A percentile compares a stretch with the other conserved stretches of the same genome.
These are phyloP conservation scores for Fusarium verrucosum DNA, from an alignment of 2,329 filamentous ascomycete species.

Conservation along the genomic window DNA sequence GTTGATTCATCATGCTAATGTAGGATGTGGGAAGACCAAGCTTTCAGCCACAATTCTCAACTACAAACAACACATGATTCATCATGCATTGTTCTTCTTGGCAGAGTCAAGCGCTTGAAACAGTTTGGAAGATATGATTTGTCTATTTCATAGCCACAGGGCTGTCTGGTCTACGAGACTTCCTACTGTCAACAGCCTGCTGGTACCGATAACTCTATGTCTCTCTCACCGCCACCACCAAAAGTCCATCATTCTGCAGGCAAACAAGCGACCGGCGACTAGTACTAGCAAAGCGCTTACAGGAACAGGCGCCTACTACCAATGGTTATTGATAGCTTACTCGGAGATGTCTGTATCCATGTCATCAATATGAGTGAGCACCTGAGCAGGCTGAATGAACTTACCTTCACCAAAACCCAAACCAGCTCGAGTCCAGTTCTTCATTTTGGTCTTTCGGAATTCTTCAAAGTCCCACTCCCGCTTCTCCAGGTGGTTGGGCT, in stretches of 20 bases:
- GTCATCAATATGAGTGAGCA: conserved; percentile 13
- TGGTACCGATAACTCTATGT: conserved; percentile 8
- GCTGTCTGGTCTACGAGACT: conserved; percentile 15
- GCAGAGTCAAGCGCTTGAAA: conserved; percentile 14
- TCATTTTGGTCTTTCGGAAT: conserved; percentile 79
- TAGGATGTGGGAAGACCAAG: too few relatives aligned
- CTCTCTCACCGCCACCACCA: conserved; percentile 30
- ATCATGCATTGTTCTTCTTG: neutral
- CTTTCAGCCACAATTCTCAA: too few relatives aligned
- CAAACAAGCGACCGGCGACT: conserved; percentile 14
- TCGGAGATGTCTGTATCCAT: conserved; percentile 35
- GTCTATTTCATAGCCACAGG: conserved; percentile 28
- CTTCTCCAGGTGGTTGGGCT: conserved; percentile 66
- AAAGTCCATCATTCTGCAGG: conserved; percentile 10
- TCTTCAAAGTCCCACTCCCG: conserved; percentile 88
- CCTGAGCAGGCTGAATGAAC: neutral
- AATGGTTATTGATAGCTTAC: conserved; percentile 16
- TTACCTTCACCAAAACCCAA: conserved; percentile 56
- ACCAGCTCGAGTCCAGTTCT: conserved; percentile 62
- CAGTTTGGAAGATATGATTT: neutral
- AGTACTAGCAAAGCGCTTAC: conserved; percentile 30
- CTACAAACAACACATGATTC: too few relatives aligned
- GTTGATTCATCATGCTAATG: neutral
- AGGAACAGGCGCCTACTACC: conserved; percentile 19
- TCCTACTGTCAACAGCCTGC: conserved; percentile 1